These are phyloP conservation scores for Xylaria venustula DNA, from an alignment of 495 filamentous ascomycete species.

Conservation along the genomic window DNA sequence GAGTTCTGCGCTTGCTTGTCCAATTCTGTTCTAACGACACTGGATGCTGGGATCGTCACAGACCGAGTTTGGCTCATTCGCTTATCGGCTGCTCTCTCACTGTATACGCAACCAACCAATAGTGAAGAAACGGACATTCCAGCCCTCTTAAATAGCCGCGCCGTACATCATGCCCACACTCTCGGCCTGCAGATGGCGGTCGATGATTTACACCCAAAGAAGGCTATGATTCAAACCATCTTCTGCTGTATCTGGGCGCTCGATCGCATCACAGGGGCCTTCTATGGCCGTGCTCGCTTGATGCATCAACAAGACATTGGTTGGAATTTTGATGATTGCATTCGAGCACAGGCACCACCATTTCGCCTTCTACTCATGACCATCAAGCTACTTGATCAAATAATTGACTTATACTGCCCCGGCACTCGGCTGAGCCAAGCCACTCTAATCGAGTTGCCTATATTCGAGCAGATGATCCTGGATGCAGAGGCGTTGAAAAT, in stretches of 20 bases:
- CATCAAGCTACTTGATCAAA: conserved; percentile 56
- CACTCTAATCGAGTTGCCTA: conserved; percentile 52
- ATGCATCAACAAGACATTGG: conserved; percentile 64
- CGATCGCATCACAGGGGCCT: conserved; percentile 62
- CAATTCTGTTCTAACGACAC: conserved; percentile 28
- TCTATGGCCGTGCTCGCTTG: conserved; percentile 62
- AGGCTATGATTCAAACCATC: conserved; percentile 35
- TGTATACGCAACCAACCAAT: conserved; percentile 34
- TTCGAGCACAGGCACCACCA: conserved; percentile 39
- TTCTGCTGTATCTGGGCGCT: conserved; percentile 70
- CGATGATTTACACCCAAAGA: conserved; percentile 25
- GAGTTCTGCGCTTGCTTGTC: conserved; percentile 39
- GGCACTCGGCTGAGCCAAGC: conserved; percentile 45
- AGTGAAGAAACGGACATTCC: conserved; percentile 32
- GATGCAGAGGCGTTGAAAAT: conserved; percentile 41
- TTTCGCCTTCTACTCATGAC: conserved; percentile 49
- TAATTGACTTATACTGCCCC: conserved; percentile 68
- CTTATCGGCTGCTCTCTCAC: conserved; percentile 28
- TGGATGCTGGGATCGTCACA: conserved; percentile 31
- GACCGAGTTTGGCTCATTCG: conserved; percentile 33
- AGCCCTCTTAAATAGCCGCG: conserved; percentile 29
- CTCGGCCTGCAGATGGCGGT: conserved; percentile 60
- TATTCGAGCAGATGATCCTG: conserved; percentile 65
- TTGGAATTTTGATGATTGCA: conserved; percentile 52
- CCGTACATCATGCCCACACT: conserved; percentile 63